phyloP scores from a whole-genome alignment of 169 alveolate genomes.

The Plasmodium gonderi region DNA sequence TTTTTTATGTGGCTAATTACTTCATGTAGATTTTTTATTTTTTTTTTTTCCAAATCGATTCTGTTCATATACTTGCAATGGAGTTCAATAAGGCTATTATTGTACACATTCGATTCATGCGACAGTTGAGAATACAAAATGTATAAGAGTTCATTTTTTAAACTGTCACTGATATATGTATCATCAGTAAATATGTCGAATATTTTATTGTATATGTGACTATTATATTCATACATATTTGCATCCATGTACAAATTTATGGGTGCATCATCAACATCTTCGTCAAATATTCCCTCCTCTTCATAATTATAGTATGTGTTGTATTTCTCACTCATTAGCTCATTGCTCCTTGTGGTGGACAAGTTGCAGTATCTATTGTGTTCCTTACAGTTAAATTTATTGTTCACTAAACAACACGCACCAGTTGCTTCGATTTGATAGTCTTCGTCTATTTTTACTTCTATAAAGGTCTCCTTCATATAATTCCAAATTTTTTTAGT shows the following conservation, averaged over 20 bases:
- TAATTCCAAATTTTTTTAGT: conserved; percentile 67
- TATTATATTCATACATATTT: too few relatives aligned
- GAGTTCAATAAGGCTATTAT: conserved; percentile 32
- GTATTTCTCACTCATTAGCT: neutral
- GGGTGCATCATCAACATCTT: neutral
- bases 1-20: neutral
- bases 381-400: neutral
- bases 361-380: neutral
- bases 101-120: conserved; percentile 38
- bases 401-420: neutral
- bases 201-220: conserved; percentile 24
- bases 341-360: too few relatives aligned
- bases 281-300: neutral
- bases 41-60: conserved; percentile 16
- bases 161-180: conserved; percentile 40
- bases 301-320: neutral
- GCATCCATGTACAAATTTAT: too few relatives aligned
- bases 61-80: conserved; percentile 48
- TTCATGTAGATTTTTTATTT: conserved; percentile 6
- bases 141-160: conserved; percentile 57
- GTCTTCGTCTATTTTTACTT: conserved; percentile 1
- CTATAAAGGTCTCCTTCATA: conserved; percentile 29
- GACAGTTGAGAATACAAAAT: conserved; percentile 58
- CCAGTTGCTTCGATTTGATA: neutral
- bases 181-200: conserved; percentile 54